Percentiles rank a stretch among this genome's conserved stretches.
phyloP scores from a whole-genome alignment of 1,284 basidiomycete genomes.

The Cryptococcus amylolentus region DNA sequence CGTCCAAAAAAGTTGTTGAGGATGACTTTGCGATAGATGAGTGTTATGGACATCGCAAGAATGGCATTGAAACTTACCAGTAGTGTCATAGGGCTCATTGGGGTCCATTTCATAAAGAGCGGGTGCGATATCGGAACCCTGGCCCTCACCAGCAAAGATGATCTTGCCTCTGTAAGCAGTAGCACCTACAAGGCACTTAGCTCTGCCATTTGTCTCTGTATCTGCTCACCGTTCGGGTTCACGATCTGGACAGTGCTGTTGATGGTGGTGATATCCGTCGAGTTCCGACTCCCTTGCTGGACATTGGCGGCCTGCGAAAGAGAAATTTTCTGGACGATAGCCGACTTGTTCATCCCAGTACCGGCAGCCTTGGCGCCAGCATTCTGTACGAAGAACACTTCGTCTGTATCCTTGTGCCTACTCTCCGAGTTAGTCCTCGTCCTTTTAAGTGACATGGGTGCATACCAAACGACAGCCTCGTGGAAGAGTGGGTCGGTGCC shows the following conservation, averaged over 20 bases:
- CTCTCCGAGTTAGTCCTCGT: neutral
- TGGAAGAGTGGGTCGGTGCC: conserved; percentile 65
- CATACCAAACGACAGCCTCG: conserved; percentile 63
- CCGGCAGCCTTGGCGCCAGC: conserved; percentile 49
- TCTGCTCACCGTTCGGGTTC: conserved; percentile 64
- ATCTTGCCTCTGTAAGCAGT: conserved; percentile 57
- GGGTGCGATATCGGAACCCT: conserved; percentile 59
- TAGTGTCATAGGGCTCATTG: conserved; percentile 59
- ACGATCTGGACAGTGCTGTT: conserved; percentile 53
- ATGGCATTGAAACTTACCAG: conserved; percentile 32
- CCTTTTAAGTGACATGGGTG: neutral
- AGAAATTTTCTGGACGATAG: conserved; percentile 53
- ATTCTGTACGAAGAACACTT: conserved; percentile 57
- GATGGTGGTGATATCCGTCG: conserved; percentile 55
- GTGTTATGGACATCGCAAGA: neutral
- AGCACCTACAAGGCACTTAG: conserved; percentile 53
- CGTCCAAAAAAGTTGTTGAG: conserved; percentile 67
- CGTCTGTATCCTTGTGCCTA: conserved; percentile 56
- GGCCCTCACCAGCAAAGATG: conserved; percentile 65
- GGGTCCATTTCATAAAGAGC: conserved; percentile 66
- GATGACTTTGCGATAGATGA: conserved; percentile 45
- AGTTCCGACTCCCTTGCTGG: conserved; percentile 46
- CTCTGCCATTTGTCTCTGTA: neutral
- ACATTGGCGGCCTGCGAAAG: conserved; percentile 49
- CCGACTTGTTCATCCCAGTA: conserved; percentile 52